These are phyloP conservation scores for Salix purpurea DNA, from an alignment of 345 rosid species.

Conservation along the genomic window DNA sequence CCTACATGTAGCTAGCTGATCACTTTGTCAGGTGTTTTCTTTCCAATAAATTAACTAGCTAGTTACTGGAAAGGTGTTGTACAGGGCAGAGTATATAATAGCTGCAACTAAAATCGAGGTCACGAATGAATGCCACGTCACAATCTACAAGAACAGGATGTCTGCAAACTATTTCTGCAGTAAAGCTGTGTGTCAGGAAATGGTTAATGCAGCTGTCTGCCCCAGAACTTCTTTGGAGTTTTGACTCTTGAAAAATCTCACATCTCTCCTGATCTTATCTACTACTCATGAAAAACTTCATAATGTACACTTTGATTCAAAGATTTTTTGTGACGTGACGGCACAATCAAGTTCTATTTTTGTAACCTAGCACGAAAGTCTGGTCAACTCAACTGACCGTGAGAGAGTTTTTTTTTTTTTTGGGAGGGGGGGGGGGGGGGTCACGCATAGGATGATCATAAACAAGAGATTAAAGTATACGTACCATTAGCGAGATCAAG, in stretches of 20 bases:
- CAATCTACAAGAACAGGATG: background rate
- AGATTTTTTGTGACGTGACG: background rate
- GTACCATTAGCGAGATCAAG: constrained; percentile 98
- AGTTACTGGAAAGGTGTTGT: background rate
- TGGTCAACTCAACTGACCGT: background rate
- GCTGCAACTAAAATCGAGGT: background rate
- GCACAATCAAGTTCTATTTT: background rate
- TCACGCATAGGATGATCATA: background rate
- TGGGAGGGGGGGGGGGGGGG: too few relatives aligned
- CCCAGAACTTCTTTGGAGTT: background rate
- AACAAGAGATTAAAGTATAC: constrained; percentile 23
- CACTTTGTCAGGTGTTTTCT: background rate
- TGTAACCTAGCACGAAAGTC: background rate
- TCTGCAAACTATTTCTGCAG: background rate
- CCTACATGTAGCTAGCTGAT: background rate
- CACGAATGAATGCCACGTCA: constrained; percentile 5
- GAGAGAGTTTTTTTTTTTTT: background rate
- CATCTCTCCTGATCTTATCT: background rate
- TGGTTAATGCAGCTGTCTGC: background rate
- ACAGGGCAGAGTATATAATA: background rate
- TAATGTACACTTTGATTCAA: background rate
- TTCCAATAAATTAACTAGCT: background rate
- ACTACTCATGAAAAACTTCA: too few relatives aligned
- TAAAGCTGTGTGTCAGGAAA: background rate
- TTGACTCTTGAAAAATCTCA: background rate